These are phyloP conservation scores for Saccharomycopsis babjevae DNA, from an alignment of 805 yeast genomes.

Conservation along the genomic window DNA sequence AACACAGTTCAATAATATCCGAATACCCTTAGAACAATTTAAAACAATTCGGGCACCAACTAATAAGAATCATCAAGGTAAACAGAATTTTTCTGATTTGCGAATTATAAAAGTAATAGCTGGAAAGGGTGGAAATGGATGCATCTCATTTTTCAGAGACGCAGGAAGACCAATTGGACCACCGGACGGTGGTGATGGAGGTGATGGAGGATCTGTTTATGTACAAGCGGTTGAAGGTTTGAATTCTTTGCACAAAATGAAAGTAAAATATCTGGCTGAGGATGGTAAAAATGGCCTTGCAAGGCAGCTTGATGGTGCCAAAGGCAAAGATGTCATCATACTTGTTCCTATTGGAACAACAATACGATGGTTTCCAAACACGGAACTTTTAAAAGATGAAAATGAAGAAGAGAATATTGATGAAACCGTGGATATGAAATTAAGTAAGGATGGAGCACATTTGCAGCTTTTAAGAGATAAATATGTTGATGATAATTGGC, in stretches of 20 bases:
- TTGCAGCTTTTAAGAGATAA: constrained; percentile 52
- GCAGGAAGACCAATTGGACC: constrained; percentile 83
- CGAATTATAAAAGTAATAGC: constrained; percentile 55
- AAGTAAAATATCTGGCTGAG: constrained; percentile 58
- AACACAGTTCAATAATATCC: neutral
- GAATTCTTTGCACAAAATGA: constrained; percentile 60
- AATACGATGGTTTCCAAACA: constrained; percentile 77
- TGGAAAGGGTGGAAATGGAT: constrained; percentile 87
- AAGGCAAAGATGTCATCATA: constrained; percentile 68
- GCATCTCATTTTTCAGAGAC: constrained; percentile 77
- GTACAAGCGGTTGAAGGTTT: constrained; percentile 69
- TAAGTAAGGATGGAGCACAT: constrained; percentile 25
- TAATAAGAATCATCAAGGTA: constrained; percentile 25
- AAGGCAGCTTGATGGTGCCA: constrained; percentile 76
- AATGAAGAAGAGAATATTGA: constrained; percentile 21
- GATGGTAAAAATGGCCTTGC: constrained; percentile 65
- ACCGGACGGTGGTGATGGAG: constrained; percentile 99
- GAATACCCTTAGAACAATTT: constrained; percentile 11
- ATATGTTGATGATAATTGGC: constrained; percentile 82
- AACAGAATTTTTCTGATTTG: constrained; percentile 47
- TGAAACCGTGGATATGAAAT: constrained; percentile 24
- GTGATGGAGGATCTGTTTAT: constrained; percentile 80
- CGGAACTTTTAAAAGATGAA: constrained; percentile 33
- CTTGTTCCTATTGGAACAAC: constrained; percentile 91
- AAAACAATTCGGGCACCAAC: constrained; percentile 6